Evolutionary conservation across 371 early-diverging fungal genomes (phyloP).

Genomic region (Rhizopus sp.): DNA sequence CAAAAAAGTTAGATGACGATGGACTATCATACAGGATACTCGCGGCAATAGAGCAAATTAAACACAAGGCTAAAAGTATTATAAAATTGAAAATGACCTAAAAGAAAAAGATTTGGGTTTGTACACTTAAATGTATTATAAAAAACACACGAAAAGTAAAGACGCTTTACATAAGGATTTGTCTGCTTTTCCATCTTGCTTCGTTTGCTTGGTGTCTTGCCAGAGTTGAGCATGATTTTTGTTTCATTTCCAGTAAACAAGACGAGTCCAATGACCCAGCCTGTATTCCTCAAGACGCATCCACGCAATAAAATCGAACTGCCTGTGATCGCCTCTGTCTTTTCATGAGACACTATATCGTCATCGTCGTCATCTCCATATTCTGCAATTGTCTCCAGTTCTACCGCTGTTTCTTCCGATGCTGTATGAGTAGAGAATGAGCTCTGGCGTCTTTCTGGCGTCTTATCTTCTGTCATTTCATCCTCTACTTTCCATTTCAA

Average conservation of each 20-base stretch:
- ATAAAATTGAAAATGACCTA: slow-evolving; percentile 54
- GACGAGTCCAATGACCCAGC: slow-evolving; percentile 83
- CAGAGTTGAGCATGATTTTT: slow-evolving; percentile 89
- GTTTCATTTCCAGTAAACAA: slow-evolving; percentile 90
- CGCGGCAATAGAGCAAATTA: slow-evolving; percentile 70
- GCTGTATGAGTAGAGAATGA: not conserved
- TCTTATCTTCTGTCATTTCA: slow-evolving; percentile 8
- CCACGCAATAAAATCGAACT: slow-evolving; percentile 91
- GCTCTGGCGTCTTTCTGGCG: slow-evolving; percentile 2
- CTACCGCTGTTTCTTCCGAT: not conserved
- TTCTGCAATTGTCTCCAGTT: slow-evolving; percentile 11
- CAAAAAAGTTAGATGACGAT: slow-evolving; percentile 38
- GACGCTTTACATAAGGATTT: slow-evolving; percentile 80
- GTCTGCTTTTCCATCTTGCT: slow-evolving; percentile 94
- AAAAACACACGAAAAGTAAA: not conserved
- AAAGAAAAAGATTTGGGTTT: not conserved
- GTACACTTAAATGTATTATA: not conserved
- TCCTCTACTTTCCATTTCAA: slow-evolving; percentile 54
- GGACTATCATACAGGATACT: slow-evolving; percentile 42
- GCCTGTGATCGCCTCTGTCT: slow-evolving; percentile 74
- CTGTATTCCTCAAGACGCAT: slow-evolving; percentile 90
- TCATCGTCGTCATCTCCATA: slow-evolving; percentile 26
- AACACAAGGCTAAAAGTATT: slow-evolving; percentile 55
- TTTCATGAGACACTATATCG: slow-evolving; percentile 45
- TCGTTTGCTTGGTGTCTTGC: slow-evolving; percentile 92